A percentile compares a stretch with the other conserved stretches of the same genome.
Evolutionary conservation across 257 asterid genomes (phyloP).

Genomic region (Solanum medicagineum): DNA sequence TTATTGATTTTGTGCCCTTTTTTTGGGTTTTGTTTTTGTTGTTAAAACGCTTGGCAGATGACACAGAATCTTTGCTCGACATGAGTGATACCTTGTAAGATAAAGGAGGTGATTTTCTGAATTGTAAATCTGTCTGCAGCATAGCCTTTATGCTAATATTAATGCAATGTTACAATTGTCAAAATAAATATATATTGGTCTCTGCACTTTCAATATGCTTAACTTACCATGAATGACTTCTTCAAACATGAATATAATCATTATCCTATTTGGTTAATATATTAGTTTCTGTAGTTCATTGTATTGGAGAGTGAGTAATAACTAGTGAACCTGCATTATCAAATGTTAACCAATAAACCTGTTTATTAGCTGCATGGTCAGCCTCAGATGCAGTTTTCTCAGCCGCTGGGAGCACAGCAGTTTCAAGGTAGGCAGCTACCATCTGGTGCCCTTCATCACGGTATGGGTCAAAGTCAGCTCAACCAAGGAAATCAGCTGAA

Average conservation of each 20-base stretch:
- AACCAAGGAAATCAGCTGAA: constrained; percentile 88
- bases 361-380: constrained; percentile 66
- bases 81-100: background rate
- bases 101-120: background rate
- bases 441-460: constrained; percentile 66
- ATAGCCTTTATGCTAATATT: background rate
- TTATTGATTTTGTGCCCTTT: background rate
- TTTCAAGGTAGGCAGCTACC: constrained; percentile 74
- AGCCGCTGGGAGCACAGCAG: constrained; percentile 70
- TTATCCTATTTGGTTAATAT: background rate
- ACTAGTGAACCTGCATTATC: background rate
- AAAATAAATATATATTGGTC: background rate
- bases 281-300: background rate
- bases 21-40: background rate
- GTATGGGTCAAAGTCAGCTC: constrained; percentile 61
- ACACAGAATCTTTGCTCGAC: background rate
- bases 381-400: constrained; percentile 89
- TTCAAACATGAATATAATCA: background rate
- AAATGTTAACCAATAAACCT: background rate
- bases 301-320: background rate
- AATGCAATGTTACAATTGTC: background rate
- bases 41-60: background rate
- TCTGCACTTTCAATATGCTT: background rate
- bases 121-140: background rate
- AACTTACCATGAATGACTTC: background rate